Base-by-base conservation (phyloP, 2,329 filamentous ascomycete species). In the Cladosporium velox region DNA sequence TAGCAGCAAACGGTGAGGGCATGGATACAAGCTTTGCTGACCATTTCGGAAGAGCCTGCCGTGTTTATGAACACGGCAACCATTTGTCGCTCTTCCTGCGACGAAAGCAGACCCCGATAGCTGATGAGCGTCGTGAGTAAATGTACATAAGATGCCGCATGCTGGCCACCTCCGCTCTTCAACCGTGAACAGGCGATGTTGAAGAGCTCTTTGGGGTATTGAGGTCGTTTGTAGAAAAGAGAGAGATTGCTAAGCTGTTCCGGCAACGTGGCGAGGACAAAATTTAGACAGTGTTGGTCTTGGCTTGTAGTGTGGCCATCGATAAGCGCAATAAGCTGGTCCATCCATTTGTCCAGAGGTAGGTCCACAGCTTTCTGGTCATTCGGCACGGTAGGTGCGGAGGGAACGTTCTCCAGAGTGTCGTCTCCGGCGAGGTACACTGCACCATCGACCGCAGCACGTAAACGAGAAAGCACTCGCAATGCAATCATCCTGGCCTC, bases 1-100 rank as follows among this genome's bases (percentile, higher is more conserved):
- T 97, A 93, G 76, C 93, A 97, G 80, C 94, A 98, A 67, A 99
- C 90, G 0, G 93, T 93, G 24, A 99, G 82, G 0, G 94, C 94
- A 77, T 99, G 94, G 63, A 99, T 97, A 78, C 95, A 99, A 68
- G 89, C 91, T 74, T 93, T 95, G 24, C 93, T 92, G 64, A 92
- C 96, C 69, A 91, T 87, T 55, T 77, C 76, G 55, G 75, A 71
- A 7, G 75, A 73, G 15, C 76, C 76, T 66, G 98, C 91, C 1
- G 94, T 94, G 65, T 90, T 86, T 70, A 96, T 88, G 75, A 99
- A 97, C 0, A 91, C 88, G 70, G 89, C 89, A 30, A 97, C 92
- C 41, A 97, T 88, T 92, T 90, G 72, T 98, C 93, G 34, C 86
- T 86, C 74, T 93, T 93, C 64, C 88, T 85, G 75, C 96, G 96